Percentiles rank a stretch among this genome's conserved stretches.
Evolutionary conservation across 164 flowering plant genomes (phyloP).

Genomic region (Stephania cephalantha): DNA sequence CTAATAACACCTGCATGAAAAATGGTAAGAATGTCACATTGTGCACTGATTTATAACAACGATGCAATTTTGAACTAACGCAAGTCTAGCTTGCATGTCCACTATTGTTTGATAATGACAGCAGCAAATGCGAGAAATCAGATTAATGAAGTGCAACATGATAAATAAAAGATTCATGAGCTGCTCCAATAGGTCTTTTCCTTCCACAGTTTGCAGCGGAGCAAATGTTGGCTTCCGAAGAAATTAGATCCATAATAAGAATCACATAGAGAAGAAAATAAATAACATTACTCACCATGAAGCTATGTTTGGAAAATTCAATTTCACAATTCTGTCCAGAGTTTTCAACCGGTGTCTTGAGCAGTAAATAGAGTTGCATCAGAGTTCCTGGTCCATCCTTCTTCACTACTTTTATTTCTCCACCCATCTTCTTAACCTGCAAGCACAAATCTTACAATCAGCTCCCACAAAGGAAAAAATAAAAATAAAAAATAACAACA

Average conservation of each 20-base stretch:
- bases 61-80: not conserved
- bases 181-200: not conserved
- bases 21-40: not conserved
- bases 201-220: not conserved
- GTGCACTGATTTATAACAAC: not conserved
- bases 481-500: not conserved
- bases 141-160: not conserved
- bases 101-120: not conserved
- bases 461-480: not conserved
- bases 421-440: slow-evolving; percentile 93
- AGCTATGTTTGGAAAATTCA: slow-evolving; percentile 33
- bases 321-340: slow-evolving; percentile 33
- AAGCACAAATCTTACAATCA: not conserved
- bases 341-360: slow-evolving; percentile 41
- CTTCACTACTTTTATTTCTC: slow-evolving; percentile 83
- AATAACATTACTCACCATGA: slow-evolving; percentile 41
- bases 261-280: not conserved
- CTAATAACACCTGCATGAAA: slow-evolving; percentile 66
- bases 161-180: not conserved
- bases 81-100: not conserved
- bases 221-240: not conserved
- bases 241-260: not conserved
- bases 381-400: slow-evolving; percentile 87
- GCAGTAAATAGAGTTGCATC: slow-evolving; percentile 66
- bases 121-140: not conserved